Evolutionary conservation across 768 basidiomycete genomes (phyloP).

Genomic region (Kwoniella pini): DNA sequence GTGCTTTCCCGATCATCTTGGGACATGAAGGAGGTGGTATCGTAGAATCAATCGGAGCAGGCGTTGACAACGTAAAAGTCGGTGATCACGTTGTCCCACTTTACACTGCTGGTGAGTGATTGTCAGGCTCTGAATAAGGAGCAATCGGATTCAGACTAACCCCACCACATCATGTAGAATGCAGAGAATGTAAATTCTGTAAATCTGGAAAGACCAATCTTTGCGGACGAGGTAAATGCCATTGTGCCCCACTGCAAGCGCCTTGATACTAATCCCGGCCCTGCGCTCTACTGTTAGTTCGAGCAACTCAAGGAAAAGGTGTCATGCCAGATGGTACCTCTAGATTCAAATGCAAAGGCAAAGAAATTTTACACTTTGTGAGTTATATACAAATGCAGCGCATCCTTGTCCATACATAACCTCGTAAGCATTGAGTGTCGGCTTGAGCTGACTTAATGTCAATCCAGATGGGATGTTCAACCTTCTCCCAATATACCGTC

Average conservation of each 20-base stretch:
- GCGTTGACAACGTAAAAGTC: conserved; percentile 75
- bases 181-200: conserved; percentile 92
- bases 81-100: conserved; percentile 98
- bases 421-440: too few relatives aligned
- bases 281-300: conserved; percentile 65
- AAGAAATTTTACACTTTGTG: conserved; percentile 88
- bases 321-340: conserved; percentile 87
- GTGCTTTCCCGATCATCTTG: conserved; percentile 86
- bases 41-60: conserved; percentile 95
- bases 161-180: conserved; percentile 31
- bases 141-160: too few relatives aligned
- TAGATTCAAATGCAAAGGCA: conserved; percentile 86
- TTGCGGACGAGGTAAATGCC: conserved; percentile 94
- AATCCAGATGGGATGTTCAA: conserved; percentile 96
- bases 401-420: not conserved
- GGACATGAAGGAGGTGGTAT: conserved; percentile 70
- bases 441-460: too few relatives aligned
- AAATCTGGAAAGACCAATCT: conserved; percentile 89
- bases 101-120: conserved; percentile 77
- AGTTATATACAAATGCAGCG: conserved; percentile 53
- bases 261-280: too few relatives aligned
- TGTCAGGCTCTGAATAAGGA: too few relatives aligned
- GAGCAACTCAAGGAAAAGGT: conserved; percentile 82
- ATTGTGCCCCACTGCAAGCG: too few relatives aligned
- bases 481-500: conserved; percentile 99